These are phyloP conservation scores for Aaosphaeria arxii DNA, from an alignment of 2,329 filamentous ascomycete genomes.

Conservation along the genomic window DNA sequence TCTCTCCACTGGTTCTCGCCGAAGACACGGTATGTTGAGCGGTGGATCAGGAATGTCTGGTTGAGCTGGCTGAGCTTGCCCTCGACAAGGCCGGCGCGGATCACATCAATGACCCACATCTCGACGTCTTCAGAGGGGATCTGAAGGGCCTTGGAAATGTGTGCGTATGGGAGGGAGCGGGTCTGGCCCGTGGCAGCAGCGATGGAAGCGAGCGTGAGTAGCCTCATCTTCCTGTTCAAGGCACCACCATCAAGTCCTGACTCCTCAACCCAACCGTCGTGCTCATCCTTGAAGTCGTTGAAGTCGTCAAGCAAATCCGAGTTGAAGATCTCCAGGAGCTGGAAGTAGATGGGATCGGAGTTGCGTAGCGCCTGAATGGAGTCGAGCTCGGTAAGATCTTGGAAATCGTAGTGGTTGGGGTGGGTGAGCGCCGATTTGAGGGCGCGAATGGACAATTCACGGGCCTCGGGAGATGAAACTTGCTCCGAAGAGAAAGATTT, in stretches of 20 bases:
- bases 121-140: constrained; percentile 83
- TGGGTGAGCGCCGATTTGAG: constrained; percentile 66
- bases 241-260: constrained; percentile 67
- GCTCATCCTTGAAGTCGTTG: constrained; percentile 90
- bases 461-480: constrained; percentile 53
- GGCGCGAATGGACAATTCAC: constrained; percentile 60
- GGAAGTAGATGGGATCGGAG: constrained; percentile 79
- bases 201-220: constrained; percentile 87
- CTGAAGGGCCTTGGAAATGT: constrained; percentile 81
- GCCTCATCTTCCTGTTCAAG: constrained; percentile 91
- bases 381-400: constrained; percentile 66
- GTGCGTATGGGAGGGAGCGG: constrained; percentile 83
- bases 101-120: constrained; percentile 98
- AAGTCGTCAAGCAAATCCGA: constrained; percentile 94
- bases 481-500: constrained; percentile 68
- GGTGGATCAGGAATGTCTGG: constrained; percentile 90
- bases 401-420: constrained; percentile 69
- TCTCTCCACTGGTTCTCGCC: constrained; percentile 98
- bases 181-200: constrained; percentile 74
- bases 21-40: constrained; percentile 94
- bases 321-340: constrained; percentile 92
- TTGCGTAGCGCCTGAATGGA: constrained; percentile 83
- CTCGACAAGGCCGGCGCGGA: constrained; percentile 91
- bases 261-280: constrained; percentile 80
- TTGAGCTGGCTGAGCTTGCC: constrained; percentile 93